These are phyloP conservation scores for Leptographium lundbergii DNA, from an alignment of 2,329 filamentous ascomycete genomes.

Conservation along the genomic window DNA sequence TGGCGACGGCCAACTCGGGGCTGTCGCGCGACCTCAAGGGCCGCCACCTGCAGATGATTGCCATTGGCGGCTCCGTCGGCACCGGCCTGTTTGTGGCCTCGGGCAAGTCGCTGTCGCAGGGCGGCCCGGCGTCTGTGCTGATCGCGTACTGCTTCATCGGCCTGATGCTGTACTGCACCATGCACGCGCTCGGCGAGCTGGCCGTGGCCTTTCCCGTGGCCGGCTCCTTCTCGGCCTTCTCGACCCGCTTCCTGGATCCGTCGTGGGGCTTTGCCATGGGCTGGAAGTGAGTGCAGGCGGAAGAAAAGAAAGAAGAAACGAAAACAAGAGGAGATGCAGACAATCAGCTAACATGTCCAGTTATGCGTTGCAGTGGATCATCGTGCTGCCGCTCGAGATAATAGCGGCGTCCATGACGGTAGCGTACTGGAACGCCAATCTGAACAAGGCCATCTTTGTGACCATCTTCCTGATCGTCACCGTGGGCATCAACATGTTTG, in stretches of 20 bases:
- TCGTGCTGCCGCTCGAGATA: slow-evolving; percentile 72
- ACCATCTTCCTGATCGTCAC: slow-evolving; percentile 69
- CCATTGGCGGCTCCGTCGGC: slow-evolving; percentile 85
- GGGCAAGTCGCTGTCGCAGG: slow-evolving; percentile 54
- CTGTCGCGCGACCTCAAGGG: slow-evolving; percentile 68
- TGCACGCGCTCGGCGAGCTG: slow-evolving; percentile 84
- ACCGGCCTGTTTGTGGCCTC: slow-evolving; percentile 83
- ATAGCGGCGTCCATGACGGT: slow-evolving; percentile 79
- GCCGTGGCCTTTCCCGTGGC: slow-evolving; percentile 83
- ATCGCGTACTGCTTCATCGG: slow-evolving; percentile 72
- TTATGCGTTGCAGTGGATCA: slow-evolving; percentile 80
- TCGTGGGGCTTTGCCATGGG: slow-evolving; percentile 95
- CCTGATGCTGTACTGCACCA: slow-evolving; percentile 80
- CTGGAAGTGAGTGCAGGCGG: slow-evolving; percentile 55
- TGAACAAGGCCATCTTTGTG: slow-evolving; percentile 66
- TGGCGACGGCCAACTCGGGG: slow-evolving; percentile 64
- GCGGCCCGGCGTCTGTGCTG: slow-evolving; percentile 66
- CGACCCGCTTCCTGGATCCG: slow-evolving; percentile 82
- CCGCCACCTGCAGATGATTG: slow-evolving; percentile 93
- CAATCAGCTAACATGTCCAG: slow-evolving; percentile 25
- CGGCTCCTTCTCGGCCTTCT: slow-evolving; percentile 85
- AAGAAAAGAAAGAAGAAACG: background rate
- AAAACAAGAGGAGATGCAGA: background rate
- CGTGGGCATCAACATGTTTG: slow-evolving; percentile 73
- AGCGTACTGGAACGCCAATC: slow-evolving; percentile 57